A percentile compares a stretch with the other conserved stretches of the same genome.
Evolutionary conservation across 768 basidiomycete genomes (phyloP).

Genomic region (Russula earlei): DNA sequence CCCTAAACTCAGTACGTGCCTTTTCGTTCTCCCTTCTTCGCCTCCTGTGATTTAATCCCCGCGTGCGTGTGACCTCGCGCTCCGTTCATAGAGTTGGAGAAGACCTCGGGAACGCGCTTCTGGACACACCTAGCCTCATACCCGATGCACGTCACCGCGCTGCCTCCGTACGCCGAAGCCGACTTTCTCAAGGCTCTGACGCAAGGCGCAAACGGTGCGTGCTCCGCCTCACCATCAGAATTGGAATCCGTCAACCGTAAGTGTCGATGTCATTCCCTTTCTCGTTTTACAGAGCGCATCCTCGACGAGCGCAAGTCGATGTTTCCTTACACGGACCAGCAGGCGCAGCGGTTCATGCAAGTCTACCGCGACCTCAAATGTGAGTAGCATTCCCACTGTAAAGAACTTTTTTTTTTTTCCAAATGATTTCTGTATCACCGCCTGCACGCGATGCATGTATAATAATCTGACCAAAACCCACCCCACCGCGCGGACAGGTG

Average conservation of each 20-base stretch:
- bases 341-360: conserved; percentile 9
- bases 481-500: neutral
- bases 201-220: neutral
- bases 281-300: neutral
- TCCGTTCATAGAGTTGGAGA: neutral
- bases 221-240: neutral
- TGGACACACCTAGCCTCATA: conserved; percentile 4
- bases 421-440: too few relatives aligned
- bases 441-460: too few relatives aligned
- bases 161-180: neutral
- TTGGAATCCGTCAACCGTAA: too few relatives aligned
- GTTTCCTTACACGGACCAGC: conserved; percentile 8
- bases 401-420: too few relatives aligned
- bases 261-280: too few relatives aligned
- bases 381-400: neutral
- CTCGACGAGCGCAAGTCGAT: conserved; percentile 9
- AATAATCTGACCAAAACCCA: too few relatives aligned
- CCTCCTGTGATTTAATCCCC: too few relatives aligned
- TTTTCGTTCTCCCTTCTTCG: too few relatives aligned
- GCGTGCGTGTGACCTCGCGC: too few relatives aligned
- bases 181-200: conserved; percentile 9
- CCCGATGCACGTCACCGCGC: neutral
- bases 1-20: neutral
- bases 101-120: neutral
- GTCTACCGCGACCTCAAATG: conserved; percentile 10